Percentiles rank a stretch among this genome's conserved stretches.
These are phyloP conservation scores for Russula brevipes DNA, from an alignment of 768 basidiomycete species.

Conservation along the genomic window DNA sequence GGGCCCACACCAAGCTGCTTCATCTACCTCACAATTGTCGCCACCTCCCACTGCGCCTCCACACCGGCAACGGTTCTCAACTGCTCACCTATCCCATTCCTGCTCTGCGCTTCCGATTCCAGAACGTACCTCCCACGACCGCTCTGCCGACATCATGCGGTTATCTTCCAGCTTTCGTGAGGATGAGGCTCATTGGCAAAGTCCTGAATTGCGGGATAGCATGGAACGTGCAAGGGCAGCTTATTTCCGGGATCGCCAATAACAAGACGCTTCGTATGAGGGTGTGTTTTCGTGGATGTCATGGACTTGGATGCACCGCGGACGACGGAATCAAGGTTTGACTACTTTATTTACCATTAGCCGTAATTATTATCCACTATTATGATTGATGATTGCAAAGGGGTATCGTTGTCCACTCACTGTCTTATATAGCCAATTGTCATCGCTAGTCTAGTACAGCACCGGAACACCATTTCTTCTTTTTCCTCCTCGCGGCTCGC, in stretches of 20 bases:
- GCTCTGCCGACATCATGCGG: constrained; percentile 20
- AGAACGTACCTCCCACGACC: constrained; percentile 25
- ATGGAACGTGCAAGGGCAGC: constrained; percentile 63
- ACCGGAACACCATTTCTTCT: not conserved
- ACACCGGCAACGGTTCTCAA: constrained; percentile 10
- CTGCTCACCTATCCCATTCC: constrained; percentile 28
- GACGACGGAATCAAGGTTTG: constrained; percentile 7
- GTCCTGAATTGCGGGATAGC: constrained; percentile 59
- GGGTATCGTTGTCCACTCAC: not conserved
- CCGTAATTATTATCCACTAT: constrained; percentile 1
- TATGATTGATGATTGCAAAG: not conserved
- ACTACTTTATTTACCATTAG: not conserved
- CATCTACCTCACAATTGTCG: constrained; percentile 30
- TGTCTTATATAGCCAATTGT: constrained; percentile 14
- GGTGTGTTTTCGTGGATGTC: not conserved
- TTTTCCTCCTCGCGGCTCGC: not conserved
- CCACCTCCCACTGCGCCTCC: constrained; percentile 28
- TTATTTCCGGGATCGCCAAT: constrained; percentile 25
- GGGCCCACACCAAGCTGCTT: constrained; percentile 23
- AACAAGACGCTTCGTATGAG: not conserved
- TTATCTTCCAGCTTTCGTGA: constrained; percentile 36
- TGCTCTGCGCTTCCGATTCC: constrained; percentile 31
- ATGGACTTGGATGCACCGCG: not conserved
- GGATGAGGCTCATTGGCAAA: constrained; percentile 50
- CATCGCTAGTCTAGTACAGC: not conserved